These are phyloP conservation scores for Spergularia azorica DNA, from an alignment of 179 eudicot genomes.

Conservation along the genomic window DNA sequence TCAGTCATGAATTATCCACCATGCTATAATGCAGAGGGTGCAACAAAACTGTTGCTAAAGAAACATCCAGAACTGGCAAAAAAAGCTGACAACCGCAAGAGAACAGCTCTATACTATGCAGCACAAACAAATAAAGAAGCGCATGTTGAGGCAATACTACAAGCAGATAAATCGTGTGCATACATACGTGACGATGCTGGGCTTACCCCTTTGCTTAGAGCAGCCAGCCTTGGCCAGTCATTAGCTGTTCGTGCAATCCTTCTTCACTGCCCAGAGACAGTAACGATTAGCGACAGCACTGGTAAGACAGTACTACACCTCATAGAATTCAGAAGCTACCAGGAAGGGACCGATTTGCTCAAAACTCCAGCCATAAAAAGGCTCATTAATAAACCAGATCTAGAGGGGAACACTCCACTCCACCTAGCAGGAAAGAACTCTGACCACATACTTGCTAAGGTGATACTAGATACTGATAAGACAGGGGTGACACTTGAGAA, in stretches of 20 bases:
- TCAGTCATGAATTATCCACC: background rate
- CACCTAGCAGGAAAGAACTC: constrained; percentile 39
- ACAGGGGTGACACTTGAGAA: constrained; percentile 27
- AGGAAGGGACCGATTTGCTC: constrained; percentile 35
- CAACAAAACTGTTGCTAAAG: constrained; percentile 31
- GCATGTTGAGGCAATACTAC: constrained; percentile 35
- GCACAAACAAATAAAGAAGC: constrained; percentile 41
- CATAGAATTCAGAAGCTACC: constrained; percentile 27
- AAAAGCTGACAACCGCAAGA: constrained; percentile 36
- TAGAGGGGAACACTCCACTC: constrained; percentile 45
- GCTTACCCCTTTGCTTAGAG: constrained; percentile 41
- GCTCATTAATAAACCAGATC: constrained; percentile 37
- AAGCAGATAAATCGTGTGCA: constrained; percentile 36
- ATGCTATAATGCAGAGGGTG: constrained; percentile 31
- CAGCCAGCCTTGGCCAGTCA: constrained; percentile 38
- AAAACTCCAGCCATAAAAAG: constrained; percentile 23
- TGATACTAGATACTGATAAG: constrained; percentile 35
- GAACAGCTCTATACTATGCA: constrained; percentile 46
- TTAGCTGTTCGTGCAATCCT: constrained; percentile 40
- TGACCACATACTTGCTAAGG: constrained; percentile 33
- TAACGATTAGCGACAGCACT: constrained; percentile 30
- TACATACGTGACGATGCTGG: constrained; percentile 43
- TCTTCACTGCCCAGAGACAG: constrained; percentile 39
- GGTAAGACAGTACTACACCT: constrained; percentile 40
- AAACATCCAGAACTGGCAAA: constrained; percentile 44